Percentiles rank a stretch among this genome's conserved stretches.
phyloP scores from a whole-genome alignment of 1,284 basidiomycete species.

The Trametes polyzona region DNA sequence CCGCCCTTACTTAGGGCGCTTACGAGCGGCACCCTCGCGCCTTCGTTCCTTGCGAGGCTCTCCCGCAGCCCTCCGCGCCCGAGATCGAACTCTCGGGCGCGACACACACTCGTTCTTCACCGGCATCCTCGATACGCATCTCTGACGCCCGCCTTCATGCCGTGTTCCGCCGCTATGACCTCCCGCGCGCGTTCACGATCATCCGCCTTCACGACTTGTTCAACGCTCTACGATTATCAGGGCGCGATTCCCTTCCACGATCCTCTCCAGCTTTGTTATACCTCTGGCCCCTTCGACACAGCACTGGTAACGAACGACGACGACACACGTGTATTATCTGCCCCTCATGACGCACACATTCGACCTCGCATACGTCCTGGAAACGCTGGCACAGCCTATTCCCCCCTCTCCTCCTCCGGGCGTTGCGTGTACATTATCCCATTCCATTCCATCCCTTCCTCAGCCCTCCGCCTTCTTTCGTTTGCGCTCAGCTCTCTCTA shows the following conservation, averaged over 20 bases:
- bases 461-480: neutral
- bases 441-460: neutral
- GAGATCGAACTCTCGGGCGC: neutral
- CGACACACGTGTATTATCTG: conserved; percentile 13
- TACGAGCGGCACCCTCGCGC: conserved; percentile 12
- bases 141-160: neutral
- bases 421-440: conserved; percentile 18
- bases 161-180: neutral
- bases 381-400: neutral
- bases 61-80: conserved; percentile 4
- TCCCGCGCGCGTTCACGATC: neutral
- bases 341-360: neutral
- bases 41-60: conserved; percentile 12
- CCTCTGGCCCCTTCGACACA: neutral
- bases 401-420: neutral
- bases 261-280: neutral
- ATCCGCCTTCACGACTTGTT: neutral
- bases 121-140: neutral
- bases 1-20: neutral
- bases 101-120: conserved; percentile 21
- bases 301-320: neutral
- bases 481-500: too few relatives aligned
- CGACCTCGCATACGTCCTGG: neutral
- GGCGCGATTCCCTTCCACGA: neutral
- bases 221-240: neutral